These are phyloP conservation scores for Sarocladiaceae sp. DNA, from an alignment of 2,329 filamentous ascomycete genomes.

Conservation along the genomic window DNA sequence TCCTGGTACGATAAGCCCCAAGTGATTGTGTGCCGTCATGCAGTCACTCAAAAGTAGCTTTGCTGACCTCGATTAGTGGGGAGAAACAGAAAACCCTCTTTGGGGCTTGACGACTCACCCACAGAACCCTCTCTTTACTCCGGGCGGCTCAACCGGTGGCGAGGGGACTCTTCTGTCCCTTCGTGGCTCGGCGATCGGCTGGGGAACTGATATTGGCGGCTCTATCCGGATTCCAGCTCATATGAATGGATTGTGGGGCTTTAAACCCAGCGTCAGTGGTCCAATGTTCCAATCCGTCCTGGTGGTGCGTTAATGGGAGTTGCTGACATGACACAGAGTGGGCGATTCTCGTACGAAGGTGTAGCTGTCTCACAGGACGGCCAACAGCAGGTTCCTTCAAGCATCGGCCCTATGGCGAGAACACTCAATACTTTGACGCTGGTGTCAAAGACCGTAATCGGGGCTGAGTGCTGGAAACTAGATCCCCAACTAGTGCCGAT, in stretches of 20 bases:
- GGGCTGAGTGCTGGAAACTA: slow-evolving; percentile 35
- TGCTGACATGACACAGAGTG: neutral
- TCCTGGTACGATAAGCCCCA: slow-evolving; percentile 25
- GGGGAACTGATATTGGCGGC: slow-evolving; percentile 44
- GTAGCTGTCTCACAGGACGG: slow-evolving; percentile 13
- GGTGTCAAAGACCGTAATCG: slow-evolving; percentile 32
- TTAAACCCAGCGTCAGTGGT: slow-evolving; percentile 31
- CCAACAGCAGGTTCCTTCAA: slow-evolving; percentile 34
- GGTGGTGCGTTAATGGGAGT: neutral
- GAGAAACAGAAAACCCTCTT: neutral
- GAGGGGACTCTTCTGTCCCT: slow-evolving; percentile 36
- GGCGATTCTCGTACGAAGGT: neutral
- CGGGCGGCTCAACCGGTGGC: slow-evolving; percentile 64
- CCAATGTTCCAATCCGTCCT: neutral
- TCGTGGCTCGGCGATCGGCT: slow-evolving; percentile 32
- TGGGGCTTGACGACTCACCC: neutral
- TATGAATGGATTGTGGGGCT: slow-evolving; percentile 38
- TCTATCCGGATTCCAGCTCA: slow-evolving; percentile 39
- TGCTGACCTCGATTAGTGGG: too few species aligned
- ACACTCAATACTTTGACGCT: slow-evolving; percentile 28
- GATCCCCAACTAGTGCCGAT: slow-evolving; percentile 35
- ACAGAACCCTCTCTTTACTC: slow-evolving; percentile 55
- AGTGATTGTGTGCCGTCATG: too few species aligned
- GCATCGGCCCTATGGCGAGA: slow-evolving; percentile 15
- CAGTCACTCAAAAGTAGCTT: too few species aligned